phyloP scores from a whole-genome alignment of 345 rosid genomes.

The Schrenkiella parvula region DNA sequence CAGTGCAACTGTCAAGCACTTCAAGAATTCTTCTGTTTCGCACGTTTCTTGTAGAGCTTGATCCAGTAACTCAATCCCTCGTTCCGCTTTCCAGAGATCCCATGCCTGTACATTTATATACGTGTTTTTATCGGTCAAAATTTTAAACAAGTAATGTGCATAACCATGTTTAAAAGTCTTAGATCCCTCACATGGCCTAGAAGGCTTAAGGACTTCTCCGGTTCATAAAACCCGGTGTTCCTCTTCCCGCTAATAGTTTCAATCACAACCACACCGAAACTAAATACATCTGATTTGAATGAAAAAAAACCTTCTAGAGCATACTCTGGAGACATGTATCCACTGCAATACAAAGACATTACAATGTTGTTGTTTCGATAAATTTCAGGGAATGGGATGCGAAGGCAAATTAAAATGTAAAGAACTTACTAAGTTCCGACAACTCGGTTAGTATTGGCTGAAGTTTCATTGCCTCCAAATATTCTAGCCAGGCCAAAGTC shows the following conservation, averaged over 20 bases:
- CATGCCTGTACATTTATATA: conserved; percentile 41
- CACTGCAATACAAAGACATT: conserved; percentile 36
- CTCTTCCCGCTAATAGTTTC: conserved; percentile 52
- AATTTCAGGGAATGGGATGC: neutral
- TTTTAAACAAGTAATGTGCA: neutral
- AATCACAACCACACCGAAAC: conserved; percentile 59
- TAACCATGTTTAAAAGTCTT: neutral
- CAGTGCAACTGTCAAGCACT: conserved; percentile 51
- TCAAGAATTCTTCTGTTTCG: conserved; percentile 25
- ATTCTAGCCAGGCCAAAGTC: conserved; percentile 79
- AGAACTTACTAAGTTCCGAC: conserved; percentile 70
- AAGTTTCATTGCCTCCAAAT: conserved; percentile 51
- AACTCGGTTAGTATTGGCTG: conserved; percentile 52
- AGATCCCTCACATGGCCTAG: conserved; percentile 50
- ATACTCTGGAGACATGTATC: conserved; percentile 73
- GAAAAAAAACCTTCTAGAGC: conserved; percentile 63
- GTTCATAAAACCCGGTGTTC: conserved; percentile 36
- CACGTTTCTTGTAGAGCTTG: conserved; percentile 26
- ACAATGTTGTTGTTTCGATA: neutral
- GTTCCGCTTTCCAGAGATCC: conserved; percentile 47
- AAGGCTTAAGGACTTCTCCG: conserved; percentile 40
- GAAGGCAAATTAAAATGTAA: neutral
- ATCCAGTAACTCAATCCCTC: conserved; percentile 39
- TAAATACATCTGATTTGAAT: conserved; percentile 58
- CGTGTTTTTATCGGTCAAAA: neutral